Conservation (phyloP, 1,284 basidiomycete genomes). For the Ceratobasidium sp. region DNA sequence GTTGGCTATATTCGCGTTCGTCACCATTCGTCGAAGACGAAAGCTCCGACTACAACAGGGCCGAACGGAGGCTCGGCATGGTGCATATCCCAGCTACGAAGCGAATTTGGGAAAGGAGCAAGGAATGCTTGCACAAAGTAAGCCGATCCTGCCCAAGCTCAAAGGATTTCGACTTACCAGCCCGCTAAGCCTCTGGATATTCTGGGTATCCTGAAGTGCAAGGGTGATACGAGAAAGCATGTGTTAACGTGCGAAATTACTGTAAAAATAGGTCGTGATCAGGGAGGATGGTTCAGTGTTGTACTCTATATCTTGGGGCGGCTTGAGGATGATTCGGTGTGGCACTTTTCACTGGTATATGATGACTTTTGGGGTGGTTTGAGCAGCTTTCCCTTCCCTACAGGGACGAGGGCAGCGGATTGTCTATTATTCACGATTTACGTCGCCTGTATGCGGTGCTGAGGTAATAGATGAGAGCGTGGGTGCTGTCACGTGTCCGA, state of each 20-base stretch:
- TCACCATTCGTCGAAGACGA: background rate
- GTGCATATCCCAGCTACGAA: background rate
- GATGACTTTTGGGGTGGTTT: background rate
- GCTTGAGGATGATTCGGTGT: too few relatives aligned
- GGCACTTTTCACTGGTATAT: too few relatives aligned
- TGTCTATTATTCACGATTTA: background rate
- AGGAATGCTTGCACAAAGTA: background rate
- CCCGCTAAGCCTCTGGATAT: background rate
- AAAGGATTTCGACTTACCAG: background rate
- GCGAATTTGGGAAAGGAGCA: background rate
- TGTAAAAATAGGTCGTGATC: too few relatives aligned
- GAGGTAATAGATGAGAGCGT: conserved; percentile 13
- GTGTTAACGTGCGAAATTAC: too few relatives aligned
- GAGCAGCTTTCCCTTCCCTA: background rate
- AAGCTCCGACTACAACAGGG: background rate
- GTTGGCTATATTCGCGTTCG: background rate
- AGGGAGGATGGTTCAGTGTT: too few relatives aligned
- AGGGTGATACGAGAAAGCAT: background rate
- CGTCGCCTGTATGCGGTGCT: background rate
- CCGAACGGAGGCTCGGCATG: too few relatives aligned
- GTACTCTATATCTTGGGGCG: background rate
- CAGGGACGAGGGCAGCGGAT: too few relatives aligned
- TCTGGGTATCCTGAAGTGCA: background rate
- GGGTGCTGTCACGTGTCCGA: conserved; percentile 5
- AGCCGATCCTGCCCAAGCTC: background rate